Base-by-base conservation (phyloP, 2,329 filamentous ascomycete genomes). In the Lomentospora prolificans region DNA sequence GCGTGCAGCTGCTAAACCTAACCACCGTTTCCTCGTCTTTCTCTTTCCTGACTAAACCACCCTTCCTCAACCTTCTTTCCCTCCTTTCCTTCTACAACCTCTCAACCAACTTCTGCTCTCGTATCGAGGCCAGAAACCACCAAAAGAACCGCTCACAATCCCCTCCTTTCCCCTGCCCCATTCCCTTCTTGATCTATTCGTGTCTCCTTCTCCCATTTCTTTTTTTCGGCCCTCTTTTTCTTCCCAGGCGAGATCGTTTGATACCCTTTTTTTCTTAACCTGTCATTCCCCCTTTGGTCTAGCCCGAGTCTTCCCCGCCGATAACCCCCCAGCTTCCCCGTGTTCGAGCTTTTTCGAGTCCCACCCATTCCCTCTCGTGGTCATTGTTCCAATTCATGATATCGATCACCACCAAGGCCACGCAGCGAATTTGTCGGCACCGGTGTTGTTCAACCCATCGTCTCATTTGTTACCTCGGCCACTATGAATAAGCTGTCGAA, bases 401-500 rank as follows among this genome's bases (percentile, higher is more conserved):
- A 50, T 72, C 73, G 56, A 74, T 75, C 58, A 74, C 69, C 31
- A n/a, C 22, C n/a, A 46, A 46, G 33, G 24, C 27, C 36, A 44
- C 24, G 17, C 22, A n/a, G 24, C 24, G 25, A 27, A 44, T 22
- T 55, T 22, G 50, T 55, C 39, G 50, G 33, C 55, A 41, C 28
- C 31, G 28, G 24, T 50, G 31, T 24, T 27, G 30, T 55, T 52
- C 41, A 51, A 22, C 24, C 25, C 51, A 17, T 52, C 17, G 44
- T 19, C 24, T 12, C 30, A 9, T 25, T 48, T 48, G 10, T 48
- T 19, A 27, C 17, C 31, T 51, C 44, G 53, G 50, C 60, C 77
- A 83, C 65, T 67, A 86, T 86, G 82, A 85, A 86, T 74, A 86
- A 85, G 73, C 71, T 86, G 71, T 80, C 81, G 70, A 84, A 84